Percentiles rank a stretch among this genome's conserved stretches.
These are phyloP conservation scores for Monosporascus cannonballus DNA, from an alignment of 2,329 filamentous ascomycete genomes.

Conservation along the genomic window DNA sequence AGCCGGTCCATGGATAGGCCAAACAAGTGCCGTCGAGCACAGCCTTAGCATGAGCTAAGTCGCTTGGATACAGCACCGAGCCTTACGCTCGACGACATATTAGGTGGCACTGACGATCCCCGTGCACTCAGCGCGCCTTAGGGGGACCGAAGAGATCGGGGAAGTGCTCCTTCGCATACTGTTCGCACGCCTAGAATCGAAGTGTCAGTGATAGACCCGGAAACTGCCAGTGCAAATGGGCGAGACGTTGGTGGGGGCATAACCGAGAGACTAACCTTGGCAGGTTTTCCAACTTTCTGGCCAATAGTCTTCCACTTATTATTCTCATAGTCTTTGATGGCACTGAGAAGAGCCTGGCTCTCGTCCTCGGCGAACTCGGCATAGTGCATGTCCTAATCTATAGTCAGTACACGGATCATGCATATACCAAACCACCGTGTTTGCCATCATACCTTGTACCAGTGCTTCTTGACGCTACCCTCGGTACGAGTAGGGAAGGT, in stretches of 20 bases:
- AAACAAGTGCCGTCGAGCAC: too few relatives aligned
- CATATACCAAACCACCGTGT: neutral
- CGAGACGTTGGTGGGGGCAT: conserved; percentile 2
- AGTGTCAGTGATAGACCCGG: neutral
- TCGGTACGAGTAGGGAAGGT: conserved; percentile 91
- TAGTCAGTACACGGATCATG: conserved; percentile 12
- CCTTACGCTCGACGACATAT: neutral
- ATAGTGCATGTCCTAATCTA: conserved; percentile 88
- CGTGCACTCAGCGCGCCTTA: conserved; percentile 18
- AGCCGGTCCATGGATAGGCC: too few relatives aligned
- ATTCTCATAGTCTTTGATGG: conserved; percentile 97
- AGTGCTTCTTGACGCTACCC: conserved; percentile 98
- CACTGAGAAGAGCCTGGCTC: conserved; percentile 75
- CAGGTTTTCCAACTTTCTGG: conserved; percentile 93
- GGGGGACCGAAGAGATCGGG: conserved; percentile 36
- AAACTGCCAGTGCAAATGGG: neutral
- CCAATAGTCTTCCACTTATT: conserved; percentile 99
- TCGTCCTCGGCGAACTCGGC: conserved; percentile 97
- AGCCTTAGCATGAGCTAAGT: neutral
- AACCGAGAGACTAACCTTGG: conserved; percentile 59
- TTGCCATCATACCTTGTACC: conserved; percentile 76
- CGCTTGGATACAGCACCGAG: neutral
- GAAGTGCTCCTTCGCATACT: conserved; percentile 96
- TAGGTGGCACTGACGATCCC: neutral
- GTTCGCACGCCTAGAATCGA: conserved; percentile 63